Percentiles rank a stretch among this genome's conserved stretches.
Conservation (phyloP, 2,329 filamentous ascomycete species). For the Cladophialophora psammophila region DNA sequence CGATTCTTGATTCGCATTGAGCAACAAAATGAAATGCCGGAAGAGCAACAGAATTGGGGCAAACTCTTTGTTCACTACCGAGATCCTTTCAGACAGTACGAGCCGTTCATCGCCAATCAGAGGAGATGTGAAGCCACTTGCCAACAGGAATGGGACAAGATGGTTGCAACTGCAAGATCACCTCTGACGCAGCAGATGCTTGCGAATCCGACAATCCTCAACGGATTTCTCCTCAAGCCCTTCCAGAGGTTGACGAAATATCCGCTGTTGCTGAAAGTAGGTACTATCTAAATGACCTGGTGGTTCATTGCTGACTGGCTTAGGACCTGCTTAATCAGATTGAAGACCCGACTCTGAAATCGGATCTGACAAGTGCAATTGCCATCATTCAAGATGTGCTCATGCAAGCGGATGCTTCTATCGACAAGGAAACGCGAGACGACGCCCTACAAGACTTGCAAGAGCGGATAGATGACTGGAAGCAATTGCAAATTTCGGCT, state of each 20-base stretch:
- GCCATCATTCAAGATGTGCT: slow-evolving; percentile 83
- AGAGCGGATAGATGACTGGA: slow-evolving; percentile 92
- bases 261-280: slow-evolving; percentile 83
- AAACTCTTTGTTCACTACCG: slow-evolving; percentile 85
- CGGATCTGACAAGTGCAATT: slow-evolving; percentile 78
- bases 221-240: slow-evolving; percentile 92
- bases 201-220: slow-evolving; percentile 83
- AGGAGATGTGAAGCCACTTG: slow-evolving; percentile 87
- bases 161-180: slow-evolving; percentile 72
- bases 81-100: slow-evolving; percentile 89
- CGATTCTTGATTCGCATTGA: slow-evolving; percentile 95
- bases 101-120: slow-evolving; percentile 97
- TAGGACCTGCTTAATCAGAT: slow-evolving; percentile 88
- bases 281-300: slow-evolving; percentile 36
- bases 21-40: slow-evolving; percentile 85
- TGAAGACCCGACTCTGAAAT: slow-evolving; percentile 71
- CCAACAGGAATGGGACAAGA: slow-evolving; percentile 84
- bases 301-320: slow-evolving; percentile 16
- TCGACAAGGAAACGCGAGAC: slow-evolving; percentile 83
- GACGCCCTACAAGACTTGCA: slow-evolving; percentile 85
- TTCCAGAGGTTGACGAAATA: slow-evolving; percentile 97
- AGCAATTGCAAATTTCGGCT: slow-evolving; percentile 85
- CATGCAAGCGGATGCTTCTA: slow-evolving; percentile 85
- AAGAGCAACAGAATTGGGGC: slow-evolving; percentile 88
- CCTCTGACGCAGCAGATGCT: slow-evolving; percentile 75